Evolutionary conservation across 139 green algal species (phyloP).

Genomic region (Coelastrella sp.): DNA sequence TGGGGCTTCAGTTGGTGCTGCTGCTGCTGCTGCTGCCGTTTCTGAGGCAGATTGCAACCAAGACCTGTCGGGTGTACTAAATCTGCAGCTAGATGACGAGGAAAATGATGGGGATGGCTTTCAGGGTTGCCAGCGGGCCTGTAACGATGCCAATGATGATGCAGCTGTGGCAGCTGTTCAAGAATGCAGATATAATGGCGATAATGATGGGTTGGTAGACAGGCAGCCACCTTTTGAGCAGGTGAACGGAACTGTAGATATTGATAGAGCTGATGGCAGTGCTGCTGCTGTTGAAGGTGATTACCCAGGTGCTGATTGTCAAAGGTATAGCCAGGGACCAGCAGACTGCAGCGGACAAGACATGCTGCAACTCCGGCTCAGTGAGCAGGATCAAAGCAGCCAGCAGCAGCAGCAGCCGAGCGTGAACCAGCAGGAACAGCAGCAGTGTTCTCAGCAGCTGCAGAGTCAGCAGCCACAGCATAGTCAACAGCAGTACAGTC

Average conservation of each 20-base stretch:
- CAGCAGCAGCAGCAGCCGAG: background rate
- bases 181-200: too few relatives aligned
- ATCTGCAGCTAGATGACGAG: constrained; percentile 10
- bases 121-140: too few relatives aligned
- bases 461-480: background rate
- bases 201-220: too few relatives aligned
- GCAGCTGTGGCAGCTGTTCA: background rate
- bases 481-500: background rate
- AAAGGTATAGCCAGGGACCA: too few relatives aligned
- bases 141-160: background rate
- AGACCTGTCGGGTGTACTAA: background rate
- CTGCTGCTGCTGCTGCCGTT: background rate
- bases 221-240: too few relatives aligned
- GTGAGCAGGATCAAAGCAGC: background rate
- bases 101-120: too few relatives aligned
- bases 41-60: background rate
- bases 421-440: background rate
- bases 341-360: background rate
- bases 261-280: too few relatives aligned
- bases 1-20: background rate
- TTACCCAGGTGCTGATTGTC: too few relatives aligned
- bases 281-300: too few relatives aligned
- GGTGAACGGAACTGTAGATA: too few relatives aligned
- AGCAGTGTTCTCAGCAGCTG: background rate
- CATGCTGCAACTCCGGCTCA: background rate